Evolutionary conservation across 148 eudicot species (phyloP), one percentile per base, ranked within the genome.

Genomic region (Spergularia marina): DNA sequence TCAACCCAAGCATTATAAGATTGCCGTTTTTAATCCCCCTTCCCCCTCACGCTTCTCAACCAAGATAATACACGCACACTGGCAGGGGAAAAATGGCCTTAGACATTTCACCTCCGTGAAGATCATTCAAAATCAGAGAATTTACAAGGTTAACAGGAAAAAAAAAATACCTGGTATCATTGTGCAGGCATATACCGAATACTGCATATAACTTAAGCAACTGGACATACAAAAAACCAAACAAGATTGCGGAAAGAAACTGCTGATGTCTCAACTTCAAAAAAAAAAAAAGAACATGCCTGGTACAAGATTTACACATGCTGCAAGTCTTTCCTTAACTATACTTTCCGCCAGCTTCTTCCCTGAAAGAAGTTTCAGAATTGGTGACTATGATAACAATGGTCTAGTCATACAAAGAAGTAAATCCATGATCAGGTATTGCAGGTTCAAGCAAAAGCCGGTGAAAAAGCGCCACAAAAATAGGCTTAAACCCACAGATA

Each of bases 261-360:
- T 51, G n/a, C 1, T 57, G 71, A 23, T 64, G 58, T 74, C 5
- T 8, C 25, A n/a, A 75, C 10, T 20, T 57, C 23, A 3, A 44
- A 12, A 39, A 41, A 12, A 44, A 44, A n/a, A 53, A 5, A 68
- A 36, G 21, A 53, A 83, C 85, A 40, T 77, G 79, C 98, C 98
- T 90, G 98, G 98, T n/a, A 94, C 97, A 76, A 91, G 82, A 72
- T 94, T 94, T 9, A 94, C 98, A 80, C 99, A 95, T 55, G 98
- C 98, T 70, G 99, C 97, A 77, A 95, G 99, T 74, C 88, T 93
- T 76, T 80, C 96, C 78, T 89, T 92, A 68, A 95, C 94, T 53
- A 95, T 84, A 89, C 99, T 92, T 67, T 83, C 92, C 23, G 99
- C 96, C 71, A 91, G 83, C 79, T 94, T 89, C 81, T 90, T 87